A percentile compares a stretch with the other conserved stretches of the same genome.
These are phyloP conservation scores for Hypericum androsaemum DNA, from an alignment of 345 rosid species.

Conservation along the genomic window DNA sequence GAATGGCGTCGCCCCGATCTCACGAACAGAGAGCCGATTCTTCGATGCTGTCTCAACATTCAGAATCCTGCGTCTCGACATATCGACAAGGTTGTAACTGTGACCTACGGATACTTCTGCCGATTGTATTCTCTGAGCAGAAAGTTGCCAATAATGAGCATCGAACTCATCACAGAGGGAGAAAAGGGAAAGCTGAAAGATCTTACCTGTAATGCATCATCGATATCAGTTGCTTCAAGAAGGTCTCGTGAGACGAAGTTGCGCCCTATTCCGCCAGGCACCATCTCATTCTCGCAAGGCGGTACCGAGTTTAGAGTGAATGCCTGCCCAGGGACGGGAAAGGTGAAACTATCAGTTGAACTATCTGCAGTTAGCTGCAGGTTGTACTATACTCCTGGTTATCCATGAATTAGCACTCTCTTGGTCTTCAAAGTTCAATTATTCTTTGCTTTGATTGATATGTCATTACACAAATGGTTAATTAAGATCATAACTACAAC, in stretches of 20 bases:
- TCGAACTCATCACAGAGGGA: background rate
- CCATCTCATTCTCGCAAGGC: slow-evolving; percentile 38
- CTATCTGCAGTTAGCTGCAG: background rate
- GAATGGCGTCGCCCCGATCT: slow-evolving; percentile 33
- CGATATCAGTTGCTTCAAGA: slow-evolving; percentile 43
- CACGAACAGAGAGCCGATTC: slow-evolving; percentile 35
- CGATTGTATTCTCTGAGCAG: slow-evolving; percentile 29
- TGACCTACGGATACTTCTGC: slow-evolving; percentile 48
- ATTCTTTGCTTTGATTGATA: no score
- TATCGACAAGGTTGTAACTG: slow-evolving; percentile 45
- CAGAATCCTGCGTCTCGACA: slow-evolving; percentile 23
- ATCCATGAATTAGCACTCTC: no score
- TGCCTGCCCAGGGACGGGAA: slow-evolving; percentile 21
- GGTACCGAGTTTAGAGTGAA: slow-evolving; percentile 52
- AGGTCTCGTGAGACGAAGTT: slow-evolving; percentile 50
- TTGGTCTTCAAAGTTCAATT: no score
- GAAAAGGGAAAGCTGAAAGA: background rate
- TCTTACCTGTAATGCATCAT: slow-evolving; percentile 35
- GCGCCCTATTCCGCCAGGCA: slow-evolving; percentile 38
- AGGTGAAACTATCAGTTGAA: background rate
- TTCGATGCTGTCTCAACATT: slow-evolving; percentile 52
- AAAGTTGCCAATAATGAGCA: background rate
- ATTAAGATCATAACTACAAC: no score
- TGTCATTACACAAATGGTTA: no score
- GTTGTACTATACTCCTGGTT: no score